phyloP scores from a whole-genome alignment of 2,329 filamentous ascomycete genomes.

The Colletotrichum navitas region DNA sequence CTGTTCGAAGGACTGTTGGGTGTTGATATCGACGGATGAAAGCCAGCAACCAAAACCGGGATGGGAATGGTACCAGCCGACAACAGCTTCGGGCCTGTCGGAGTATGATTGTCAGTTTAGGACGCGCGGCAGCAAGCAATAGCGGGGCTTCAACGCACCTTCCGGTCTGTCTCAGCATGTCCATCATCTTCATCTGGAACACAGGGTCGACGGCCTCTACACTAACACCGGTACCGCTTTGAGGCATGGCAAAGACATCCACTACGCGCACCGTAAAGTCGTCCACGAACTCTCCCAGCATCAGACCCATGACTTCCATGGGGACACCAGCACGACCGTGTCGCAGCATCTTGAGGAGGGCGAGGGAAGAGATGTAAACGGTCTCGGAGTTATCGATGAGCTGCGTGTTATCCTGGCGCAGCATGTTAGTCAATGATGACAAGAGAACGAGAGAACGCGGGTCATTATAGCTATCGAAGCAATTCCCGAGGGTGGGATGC shows the following conservation, averaged over 20 bases:
- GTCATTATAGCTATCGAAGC: slow-evolving; percentile 15
- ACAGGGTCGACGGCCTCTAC: slow-evolving; percentile 98
- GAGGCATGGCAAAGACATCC: slow-evolving; percentile 99
- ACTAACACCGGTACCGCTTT: slow-evolving; percentile 97
- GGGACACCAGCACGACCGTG: slow-evolving; percentile 97
- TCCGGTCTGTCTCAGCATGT: slow-evolving; percentile 98
- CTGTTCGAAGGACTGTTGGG: slow-evolving; percentile 99
- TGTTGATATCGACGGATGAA: slow-evolving; percentile 99
- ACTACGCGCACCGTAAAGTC: slow-evolving; percentile 99
- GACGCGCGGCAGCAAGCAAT: slow-evolving; percentile 20
- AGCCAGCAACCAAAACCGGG: slow-evolving; percentile 99
- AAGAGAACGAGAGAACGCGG: not conserved
- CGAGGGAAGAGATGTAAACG: slow-evolving; percentile 98
- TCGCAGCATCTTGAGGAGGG: slow-evolving; percentile 97
- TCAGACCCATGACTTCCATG: slow-evolving; percentile 99
- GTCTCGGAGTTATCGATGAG: slow-evolving; percentile 99
- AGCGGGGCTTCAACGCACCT: slow-evolving; percentile 68
- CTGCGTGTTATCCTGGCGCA: slow-evolving; percentile 81
- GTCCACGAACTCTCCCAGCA: slow-evolving; percentile 98
- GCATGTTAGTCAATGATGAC: slow-evolving; percentile 2
- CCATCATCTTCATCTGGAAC: slow-evolving; percentile 99
- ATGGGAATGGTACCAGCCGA: slow-evolving; percentile 99
- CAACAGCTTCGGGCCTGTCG: slow-evolving; percentile 89
- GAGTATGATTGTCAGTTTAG: slow-evolving; percentile 34
- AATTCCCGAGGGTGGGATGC: slow-evolving; percentile 41